A percentile compares a stretch with the other conserved stretches of the same genome.
Evolutionary conservation across 495 filamentous ascomycete species (phyloP).

Genomic region (Hypoxylon lienhwacheense): DNA sequence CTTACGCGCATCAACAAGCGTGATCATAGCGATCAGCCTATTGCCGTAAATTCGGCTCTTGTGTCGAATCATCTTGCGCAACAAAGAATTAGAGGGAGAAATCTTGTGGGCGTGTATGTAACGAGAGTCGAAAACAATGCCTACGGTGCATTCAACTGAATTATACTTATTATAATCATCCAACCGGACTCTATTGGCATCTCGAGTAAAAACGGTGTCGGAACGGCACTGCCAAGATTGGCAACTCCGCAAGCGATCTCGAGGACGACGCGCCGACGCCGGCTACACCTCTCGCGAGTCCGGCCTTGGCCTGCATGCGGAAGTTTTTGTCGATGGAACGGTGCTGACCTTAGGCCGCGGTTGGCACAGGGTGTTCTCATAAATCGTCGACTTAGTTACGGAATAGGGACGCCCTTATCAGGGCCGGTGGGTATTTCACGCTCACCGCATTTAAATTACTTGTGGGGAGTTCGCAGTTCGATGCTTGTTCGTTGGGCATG

Average conservation of each 20-base stretch:
- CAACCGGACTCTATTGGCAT: background rate
- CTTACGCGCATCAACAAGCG: constrained; percentile 35
- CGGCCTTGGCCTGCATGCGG: constrained; percentile 32
- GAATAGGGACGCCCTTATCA: constrained; percentile 1
- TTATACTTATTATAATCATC: background rate
- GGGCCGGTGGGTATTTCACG: background rate
- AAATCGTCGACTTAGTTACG: constrained; percentile 1
- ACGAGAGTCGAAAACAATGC: background rate
- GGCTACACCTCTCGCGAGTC: constrained; percentile 23
- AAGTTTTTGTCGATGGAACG: constrained; percentile 2
- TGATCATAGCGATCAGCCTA: constrained; percentile 33
- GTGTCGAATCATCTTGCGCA: constrained; percentile 17
- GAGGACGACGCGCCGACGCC: constrained; percentile 13
- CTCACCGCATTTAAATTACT: constrained; percentile 2
- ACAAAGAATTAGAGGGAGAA: background rate
- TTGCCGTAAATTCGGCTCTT: constrained; percentile 25
- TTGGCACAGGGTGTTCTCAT: constrained; percentile 2
- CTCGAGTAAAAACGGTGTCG: background rate
- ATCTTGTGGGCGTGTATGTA: background rate
- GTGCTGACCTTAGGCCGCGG: constrained; percentile 4
- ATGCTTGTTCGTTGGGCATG: background rate
- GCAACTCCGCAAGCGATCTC: background rate
- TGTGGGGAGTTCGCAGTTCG: background rate
- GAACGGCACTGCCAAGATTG: background rate
- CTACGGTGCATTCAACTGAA: background rate